Evolutionary conservation across 352 stramenopile species (phyloP), one percentile per base, ranked within the genome.

Genomic region (Pelagophyceae sp.): DNA sequence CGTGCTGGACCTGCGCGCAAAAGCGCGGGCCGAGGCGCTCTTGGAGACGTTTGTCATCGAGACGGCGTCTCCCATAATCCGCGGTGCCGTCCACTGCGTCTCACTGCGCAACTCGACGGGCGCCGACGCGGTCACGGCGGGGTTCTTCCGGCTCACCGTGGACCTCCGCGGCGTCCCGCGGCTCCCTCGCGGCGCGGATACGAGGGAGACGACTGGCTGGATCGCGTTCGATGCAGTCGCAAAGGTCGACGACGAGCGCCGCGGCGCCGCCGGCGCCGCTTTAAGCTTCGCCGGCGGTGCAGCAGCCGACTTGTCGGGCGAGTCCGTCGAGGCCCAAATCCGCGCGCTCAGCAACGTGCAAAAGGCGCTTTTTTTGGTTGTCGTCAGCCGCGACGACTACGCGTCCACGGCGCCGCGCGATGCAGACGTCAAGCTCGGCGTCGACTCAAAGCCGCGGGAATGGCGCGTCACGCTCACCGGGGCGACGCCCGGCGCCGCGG

Each of bases 171-270:
- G 35, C 27, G 38, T 58, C 29, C 35, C 33, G 38, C 1, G 67
- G 6, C 38, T 74, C 25, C 67, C 67, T 1, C 19, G 35, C 1
- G 38, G 17, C 5, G 23, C 45, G 11, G 45, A 11, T 54, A 23
- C 23, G 45, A 23, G 23, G 45, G 11, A 54, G 11, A 74, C 67
- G 67, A 74, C 67, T 1, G 67, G 27, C 0, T 19, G 1, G 2
- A 74, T 74, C 37, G 33, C 33, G 23, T 74, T 74, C n/a, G 67
- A 74, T 31, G 67, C 67, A 0, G 35, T 74, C 67, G 67, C 67
- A 1, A 51, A 37, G 3, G 35, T 74, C 29, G 67, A 29, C 27
- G 67, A 74, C 38, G 67, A 74, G 38, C 33, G 67, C 1, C 11
- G 15, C 35, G 33, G 67, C 38, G 33, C 67, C 38, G 67, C 67